Conservation (phyloP, 495 filamentous ascomycete genomes). For the Saxophila tyrrhenica region DNA sequence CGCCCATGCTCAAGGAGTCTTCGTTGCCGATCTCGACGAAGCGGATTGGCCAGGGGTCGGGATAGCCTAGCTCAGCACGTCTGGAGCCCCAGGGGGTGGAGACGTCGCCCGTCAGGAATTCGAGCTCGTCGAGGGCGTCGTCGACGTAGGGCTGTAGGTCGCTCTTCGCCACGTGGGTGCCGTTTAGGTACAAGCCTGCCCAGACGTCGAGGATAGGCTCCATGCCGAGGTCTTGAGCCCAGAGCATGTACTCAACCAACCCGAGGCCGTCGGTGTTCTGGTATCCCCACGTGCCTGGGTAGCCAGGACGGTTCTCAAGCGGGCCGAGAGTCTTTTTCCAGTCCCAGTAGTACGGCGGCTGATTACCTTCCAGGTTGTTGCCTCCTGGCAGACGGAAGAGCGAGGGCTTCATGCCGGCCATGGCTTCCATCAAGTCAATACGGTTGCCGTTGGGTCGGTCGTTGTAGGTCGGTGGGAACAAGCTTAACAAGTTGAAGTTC, state of each 20-base stretch:
- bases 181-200: slow-evolving; percentile 24
- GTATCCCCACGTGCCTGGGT: slow-evolving; percentile 28
- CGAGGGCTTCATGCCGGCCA: slow-evolving; percentile 23
- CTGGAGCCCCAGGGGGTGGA: slow-evolving; percentile 46
- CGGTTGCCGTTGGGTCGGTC: slow-evolving; percentile 27
- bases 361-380: slow-evolving; percentile 31
- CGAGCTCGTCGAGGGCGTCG: slow-evolving; percentile 55
- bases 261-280: slow-evolving; percentile 31
- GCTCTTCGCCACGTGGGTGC: slow-evolving; percentile 26
- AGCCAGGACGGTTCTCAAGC: slow-evolving; percentile 25
- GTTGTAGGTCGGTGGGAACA: slow-evolving; percentile 32
- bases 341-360: slow-evolving; percentile 24
- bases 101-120: slow-evolving; percentile 48
- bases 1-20: slow-evolving; percentile 42
- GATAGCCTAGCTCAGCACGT: slow-evolving; percentile 45
- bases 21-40: slow-evolving; percentile 60
- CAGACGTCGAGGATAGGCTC: slow-evolving; percentile 27
- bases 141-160: slow-evolving; percentile 36
- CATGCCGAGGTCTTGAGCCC: slow-evolving; percentile 28
- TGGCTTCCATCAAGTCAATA: slow-evolving; percentile 26
- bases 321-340: slow-evolving; percentile 32
- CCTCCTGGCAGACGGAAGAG: slow-evolving; percentile 20
- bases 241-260: slow-evolving; percentile 27
- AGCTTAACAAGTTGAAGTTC: slow-evolving; percentile 29
- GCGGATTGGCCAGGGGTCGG: slow-evolving; percentile 45